A percentile compares a stretch with the other conserved stretches of the same genome.
phyloP scores from a whole-genome alignment of 2,329 filamentous ascomycete species.

The Teratosphaeria viscida region DNA sequence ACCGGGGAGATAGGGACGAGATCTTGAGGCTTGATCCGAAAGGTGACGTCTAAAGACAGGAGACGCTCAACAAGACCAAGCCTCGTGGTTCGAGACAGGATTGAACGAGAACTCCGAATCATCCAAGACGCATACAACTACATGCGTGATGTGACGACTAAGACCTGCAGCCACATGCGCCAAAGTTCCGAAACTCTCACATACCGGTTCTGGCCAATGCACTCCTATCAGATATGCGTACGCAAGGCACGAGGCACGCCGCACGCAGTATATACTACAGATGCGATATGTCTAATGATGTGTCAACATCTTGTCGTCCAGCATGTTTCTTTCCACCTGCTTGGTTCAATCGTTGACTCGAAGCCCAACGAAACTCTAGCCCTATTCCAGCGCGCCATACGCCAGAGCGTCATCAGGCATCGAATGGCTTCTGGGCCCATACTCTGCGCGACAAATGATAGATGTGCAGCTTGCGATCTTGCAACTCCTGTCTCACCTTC shows the following conservation, averaged over 20 bases:
- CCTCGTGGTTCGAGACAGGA: no score
- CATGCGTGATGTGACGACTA: background rate
- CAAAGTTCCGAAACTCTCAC: background rate
- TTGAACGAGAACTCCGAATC: no score
- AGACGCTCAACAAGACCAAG: no score
- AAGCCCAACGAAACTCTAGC: background rate
- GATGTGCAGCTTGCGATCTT: background rate
- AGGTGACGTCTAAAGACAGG: no score
- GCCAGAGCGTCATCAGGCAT: background rate
- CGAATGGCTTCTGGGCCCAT: background rate
- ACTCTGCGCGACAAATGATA: background rate
- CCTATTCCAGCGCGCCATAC: background rate
- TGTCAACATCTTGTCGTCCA: background rate
- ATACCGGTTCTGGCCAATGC: background rate
- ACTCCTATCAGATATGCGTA: background rate
- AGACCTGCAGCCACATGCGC: background rate
- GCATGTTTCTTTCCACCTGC: background rate
- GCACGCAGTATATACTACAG: background rate
- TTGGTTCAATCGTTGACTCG: background rate
- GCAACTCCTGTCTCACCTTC: conserved; percentile 1
- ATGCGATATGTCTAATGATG: background rate
- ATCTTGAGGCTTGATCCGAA: no score
- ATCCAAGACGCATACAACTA: no score
- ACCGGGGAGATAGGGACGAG: no score
- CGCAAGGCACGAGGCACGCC: background rate